Evolutionary conservation across 176 grass and related monocot genomes (phyloP), one percentile per base, ranked within the genome.

Genomic region (Avena atlantica): DNA sequence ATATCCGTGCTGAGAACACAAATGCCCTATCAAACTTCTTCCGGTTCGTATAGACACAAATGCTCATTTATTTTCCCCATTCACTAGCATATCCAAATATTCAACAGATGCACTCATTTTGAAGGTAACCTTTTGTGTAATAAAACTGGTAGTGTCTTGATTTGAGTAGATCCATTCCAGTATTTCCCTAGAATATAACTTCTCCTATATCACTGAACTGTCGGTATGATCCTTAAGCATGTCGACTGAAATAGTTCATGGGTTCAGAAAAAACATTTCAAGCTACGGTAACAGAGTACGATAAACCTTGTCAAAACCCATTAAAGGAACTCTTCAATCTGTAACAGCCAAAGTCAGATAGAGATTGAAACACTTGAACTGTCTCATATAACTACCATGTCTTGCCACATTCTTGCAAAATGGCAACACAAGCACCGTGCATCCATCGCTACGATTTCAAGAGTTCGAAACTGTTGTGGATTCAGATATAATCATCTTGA

Each of bases 61-160:
- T 1, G 12, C 64, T 29, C 25, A 25, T 3, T 29, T 29, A 7
- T 29, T 65, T 2, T 2, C 10, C 16, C 20, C 3, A 72, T 11
- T 72, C 40, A 71, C 68, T 45, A 20, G 69, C 40, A 72, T 71
- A n/a, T 44, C 68, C 68, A 44, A 71, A 72, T 19, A 11, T 23
- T 13, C 62, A 7, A 48, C 9, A 44, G 21, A 73, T 45, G 34
- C 68, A 44, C 9, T 62, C 17, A n/a, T 71, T 71, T 71, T 45
- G 17, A 12, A 44, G 40, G 16, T 44, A 70, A 37, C 36, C 5
- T 37, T 37, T 5, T 23, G 42, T 47, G 12, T 44, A 23, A 14
- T 0, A 27, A 27, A 27, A 27, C 42, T 48, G 21, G n/a, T n/a
- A 71, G 3, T 44, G 9, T 44, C 9, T 72, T 72, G 69, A 72